These are phyloP conservation scores for Fraxinus xanthoxyloides DNA, from an alignment of 305 asterid species.

Conservation along the genomic window DNA sequence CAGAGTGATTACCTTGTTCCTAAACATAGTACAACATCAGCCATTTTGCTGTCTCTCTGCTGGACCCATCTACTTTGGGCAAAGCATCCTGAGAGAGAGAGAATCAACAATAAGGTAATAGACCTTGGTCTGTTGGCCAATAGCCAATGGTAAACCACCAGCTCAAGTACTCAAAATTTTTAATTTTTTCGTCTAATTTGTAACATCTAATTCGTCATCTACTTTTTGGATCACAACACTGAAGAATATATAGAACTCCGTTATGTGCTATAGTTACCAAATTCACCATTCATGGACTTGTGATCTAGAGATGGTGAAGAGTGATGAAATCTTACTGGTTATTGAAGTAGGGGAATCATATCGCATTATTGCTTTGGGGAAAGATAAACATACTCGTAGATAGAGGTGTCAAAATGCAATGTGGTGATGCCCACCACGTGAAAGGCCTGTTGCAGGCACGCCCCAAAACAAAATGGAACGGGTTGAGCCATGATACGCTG, in stretches of 20 bases:
- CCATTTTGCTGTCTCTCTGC: constrained; percentile 91
- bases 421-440: not conserved
- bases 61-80: constrained; percentile 90
- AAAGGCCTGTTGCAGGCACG: not conserved
- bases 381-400: not conserved
- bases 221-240: constrained; percentile 2
- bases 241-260: not conserved
- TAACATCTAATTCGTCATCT: not conserved
- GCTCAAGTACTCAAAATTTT: constrained; percentile 1
- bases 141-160: constrained; percentile 7
- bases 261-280: not conserved
- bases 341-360: not conserved
- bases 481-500: not conserved
- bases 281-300: constrained; percentile 18
- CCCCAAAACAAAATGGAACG: not conserved
- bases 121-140: not conserved
- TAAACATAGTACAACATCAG: constrained; percentile 85
- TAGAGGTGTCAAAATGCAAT: not conserved
- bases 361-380: not conserved
- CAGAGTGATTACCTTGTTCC: constrained; percentile 73
- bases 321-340: not conserved
- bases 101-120: constrained; percentile 23
- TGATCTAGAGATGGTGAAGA: not conserved
- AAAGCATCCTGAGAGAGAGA: constrained; percentile 72
- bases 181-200: not conserved